Percentiles rank a stretch among this genome's conserved stretches.
phyloP scores from a whole-genome alignment of 2,329 filamentous ascomycete genomes.

The Alternaria sp. region DNA sequence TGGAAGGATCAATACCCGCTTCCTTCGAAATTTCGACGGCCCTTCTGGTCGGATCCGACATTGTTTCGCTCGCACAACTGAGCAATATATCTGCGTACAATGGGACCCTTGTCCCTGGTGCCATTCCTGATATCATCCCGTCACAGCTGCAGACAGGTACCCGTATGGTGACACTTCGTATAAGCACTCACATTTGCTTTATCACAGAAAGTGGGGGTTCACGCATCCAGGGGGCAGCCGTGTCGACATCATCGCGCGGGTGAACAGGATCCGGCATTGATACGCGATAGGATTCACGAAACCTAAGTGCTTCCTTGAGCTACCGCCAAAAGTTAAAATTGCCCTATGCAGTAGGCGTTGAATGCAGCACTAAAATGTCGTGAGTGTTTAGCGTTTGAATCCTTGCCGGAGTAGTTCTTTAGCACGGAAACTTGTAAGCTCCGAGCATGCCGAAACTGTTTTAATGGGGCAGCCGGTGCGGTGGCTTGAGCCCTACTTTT shows the following conservation, averaged over 20 bases:
- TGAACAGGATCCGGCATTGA: not conserved
- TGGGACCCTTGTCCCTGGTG: not conserved
- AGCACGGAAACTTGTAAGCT: not conserved
- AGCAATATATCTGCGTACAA: not conserved
- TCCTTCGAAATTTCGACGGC: not conserved
- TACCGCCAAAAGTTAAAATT: not conserved
- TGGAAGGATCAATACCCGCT: constrained; percentile 1
- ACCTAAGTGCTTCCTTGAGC: not conserved
- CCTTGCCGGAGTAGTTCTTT: not conserved
- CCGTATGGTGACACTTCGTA: not conserved
- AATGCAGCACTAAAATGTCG: constrained; percentile 24
- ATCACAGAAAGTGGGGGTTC: not conserved
- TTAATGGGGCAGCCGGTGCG: constrained; percentile 1
- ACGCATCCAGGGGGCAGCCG: not conserved
- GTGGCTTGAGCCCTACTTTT: constrained; percentile 1
- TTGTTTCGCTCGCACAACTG: not conserved
- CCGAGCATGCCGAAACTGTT: constrained; percentile 6
- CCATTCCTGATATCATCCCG: not conserved
- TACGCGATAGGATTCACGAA: not conserved
- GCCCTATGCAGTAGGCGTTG: constrained; percentile 18
- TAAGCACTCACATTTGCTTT: not conserved
- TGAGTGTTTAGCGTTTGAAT: constrained; percentile 12
- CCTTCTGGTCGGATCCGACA: not conserved
- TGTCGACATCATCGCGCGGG: not conserved
- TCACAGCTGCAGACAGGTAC: constrained; percentile 4